phyloP scores from a whole-genome alignment of 345 rosid species.

The Bruguiera sexangula region DNA sequence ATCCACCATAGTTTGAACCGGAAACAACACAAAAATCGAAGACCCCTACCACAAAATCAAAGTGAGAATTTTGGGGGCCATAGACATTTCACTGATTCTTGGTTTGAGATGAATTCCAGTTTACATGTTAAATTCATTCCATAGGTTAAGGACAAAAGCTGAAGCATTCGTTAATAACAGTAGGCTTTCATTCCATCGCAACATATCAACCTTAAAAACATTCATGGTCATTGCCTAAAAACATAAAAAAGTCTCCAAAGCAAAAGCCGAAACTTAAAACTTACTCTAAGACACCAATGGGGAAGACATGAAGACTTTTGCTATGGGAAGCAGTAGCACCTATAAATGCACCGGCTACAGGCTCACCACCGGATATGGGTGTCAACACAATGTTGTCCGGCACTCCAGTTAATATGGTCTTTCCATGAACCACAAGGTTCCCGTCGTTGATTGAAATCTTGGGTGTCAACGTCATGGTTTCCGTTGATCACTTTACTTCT shows the following conservation, averaged over 20 bases:
- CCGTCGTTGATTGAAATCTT: constrained; percentile 69
- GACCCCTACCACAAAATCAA: constrained; percentile 52
- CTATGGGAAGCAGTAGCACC: constrained; percentile 77
- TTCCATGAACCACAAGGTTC: constrained; percentile 87
- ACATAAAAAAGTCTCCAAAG: background rate
- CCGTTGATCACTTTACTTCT: constrained; percentile 12
- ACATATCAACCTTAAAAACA: background rate
- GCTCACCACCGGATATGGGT: constrained; percentile 62
- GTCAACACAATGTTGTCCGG: constrained; percentile 79
- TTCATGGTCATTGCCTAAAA: background rate
- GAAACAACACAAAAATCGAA: constrained; percentile 80
- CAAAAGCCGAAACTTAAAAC: constrained; percentile 13
- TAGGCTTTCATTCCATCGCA: background rate
- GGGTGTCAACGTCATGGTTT: constrained; percentile 78
- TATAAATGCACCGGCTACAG: constrained; percentile 67
- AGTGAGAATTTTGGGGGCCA: background rate
- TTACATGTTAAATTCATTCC: no score
- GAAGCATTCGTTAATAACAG: no score
- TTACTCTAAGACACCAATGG: constrained; percentile 80
- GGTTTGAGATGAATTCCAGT: no score
- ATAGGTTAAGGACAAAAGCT: no score
- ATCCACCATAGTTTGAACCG: constrained; percentile 99
- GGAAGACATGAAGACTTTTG: constrained; percentile 93
- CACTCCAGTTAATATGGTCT: constrained; percentile 79
- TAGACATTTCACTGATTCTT: background rate